phyloP scores from a whole-genome alignment of 805 yeast species.

The Barnettozyma vustinii region DNA sequence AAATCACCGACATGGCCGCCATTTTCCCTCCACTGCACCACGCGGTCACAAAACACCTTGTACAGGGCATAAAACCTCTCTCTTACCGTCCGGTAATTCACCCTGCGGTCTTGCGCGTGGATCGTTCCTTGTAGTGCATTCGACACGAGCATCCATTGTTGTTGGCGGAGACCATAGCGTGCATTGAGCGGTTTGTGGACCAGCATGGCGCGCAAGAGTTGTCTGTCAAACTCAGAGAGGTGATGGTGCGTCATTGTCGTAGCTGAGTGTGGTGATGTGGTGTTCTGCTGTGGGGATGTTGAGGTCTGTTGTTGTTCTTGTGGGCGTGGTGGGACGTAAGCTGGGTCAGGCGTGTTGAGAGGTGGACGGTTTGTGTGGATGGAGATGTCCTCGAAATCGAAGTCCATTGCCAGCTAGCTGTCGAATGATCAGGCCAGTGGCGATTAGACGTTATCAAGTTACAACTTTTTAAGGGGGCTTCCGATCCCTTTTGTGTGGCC shows the following conservation, averaged over 20 bases:
- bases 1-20: not conserved
- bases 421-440: too few species aligned
- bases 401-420: not conserved
- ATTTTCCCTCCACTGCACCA: not conserved
- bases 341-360: conserved; percentile 9
- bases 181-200: conserved; percentile 7
- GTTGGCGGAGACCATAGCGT: conserved; percentile 6
- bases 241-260: not conserved
- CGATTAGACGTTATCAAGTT: too few species aligned
- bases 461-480: not conserved
- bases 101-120: not conserved
- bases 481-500: not conserved
- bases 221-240: not conserved
- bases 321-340: not conserved
- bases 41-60: not conserved
- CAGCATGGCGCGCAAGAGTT: not conserved
- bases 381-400: conserved; percentile 4
- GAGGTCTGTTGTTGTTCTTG: not conserved
- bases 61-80: conserved; percentile 8
- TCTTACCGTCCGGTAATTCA: conserved; percentile 3
- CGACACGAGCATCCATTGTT: conserved; percentile 3
- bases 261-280: not conserved
- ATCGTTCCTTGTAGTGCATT: not conserved
- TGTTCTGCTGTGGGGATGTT: not conserved
- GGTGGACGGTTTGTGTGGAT: conserved; percentile 11